Conservation (phyloP, 176 grass and related monocot genomes). For the Cocos nucifera region DNA sequence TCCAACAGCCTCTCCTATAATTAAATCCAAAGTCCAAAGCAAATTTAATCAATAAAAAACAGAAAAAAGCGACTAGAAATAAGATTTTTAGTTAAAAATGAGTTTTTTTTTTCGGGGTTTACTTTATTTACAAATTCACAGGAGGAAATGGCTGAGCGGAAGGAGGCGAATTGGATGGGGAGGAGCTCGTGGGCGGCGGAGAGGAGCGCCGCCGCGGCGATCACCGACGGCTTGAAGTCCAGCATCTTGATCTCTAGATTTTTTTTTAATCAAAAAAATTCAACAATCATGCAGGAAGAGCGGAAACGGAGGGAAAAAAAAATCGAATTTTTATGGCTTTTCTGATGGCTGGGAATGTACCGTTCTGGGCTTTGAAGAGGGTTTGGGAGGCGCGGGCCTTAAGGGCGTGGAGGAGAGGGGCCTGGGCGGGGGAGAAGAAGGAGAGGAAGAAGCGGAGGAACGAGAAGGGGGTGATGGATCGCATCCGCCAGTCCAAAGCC, state of each 20-base stretch:
- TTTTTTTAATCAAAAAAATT: not conserved
- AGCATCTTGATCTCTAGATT: slow-evolving; percentile 64
- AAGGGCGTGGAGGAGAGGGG: slow-evolving; percentile 35
- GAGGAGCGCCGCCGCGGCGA: slow-evolving; percentile 52
- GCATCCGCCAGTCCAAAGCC: slow-evolving; percentile 68
- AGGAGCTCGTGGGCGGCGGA: slow-evolving; percentile 61
- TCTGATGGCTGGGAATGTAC: slow-evolving; percentile 25
- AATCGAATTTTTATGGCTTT: not conserved
- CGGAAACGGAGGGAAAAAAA: not conserved
- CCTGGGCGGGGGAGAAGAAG: slow-evolving; percentile 39
- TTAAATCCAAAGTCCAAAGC: too few relatives aligned
- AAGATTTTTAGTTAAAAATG: too few relatives aligned
- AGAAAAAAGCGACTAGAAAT: too few relatives aligned
- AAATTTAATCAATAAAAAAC: too few relatives aligned
- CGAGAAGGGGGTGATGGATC: slow-evolving; percentile 84
- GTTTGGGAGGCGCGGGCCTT: slow-evolving; percentile 61
- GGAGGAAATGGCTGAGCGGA: slow-evolving; percentile 43
- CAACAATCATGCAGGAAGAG: not conserved
- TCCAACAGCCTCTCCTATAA: slow-evolving; percentile 5
- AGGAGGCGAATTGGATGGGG: slow-evolving; percentile 35
- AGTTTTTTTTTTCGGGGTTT: too few relatives aligned
- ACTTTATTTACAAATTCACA: slow-evolving; percentile 94
- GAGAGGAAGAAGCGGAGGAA: slow-evolving; percentile 88
- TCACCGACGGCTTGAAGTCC: slow-evolving; percentile 64
- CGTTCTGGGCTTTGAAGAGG: slow-evolving; percentile 47